phyloP scores from a whole-genome alignment of 768 basidiomycete genomes.

The Serendipita sp. region DNA sequence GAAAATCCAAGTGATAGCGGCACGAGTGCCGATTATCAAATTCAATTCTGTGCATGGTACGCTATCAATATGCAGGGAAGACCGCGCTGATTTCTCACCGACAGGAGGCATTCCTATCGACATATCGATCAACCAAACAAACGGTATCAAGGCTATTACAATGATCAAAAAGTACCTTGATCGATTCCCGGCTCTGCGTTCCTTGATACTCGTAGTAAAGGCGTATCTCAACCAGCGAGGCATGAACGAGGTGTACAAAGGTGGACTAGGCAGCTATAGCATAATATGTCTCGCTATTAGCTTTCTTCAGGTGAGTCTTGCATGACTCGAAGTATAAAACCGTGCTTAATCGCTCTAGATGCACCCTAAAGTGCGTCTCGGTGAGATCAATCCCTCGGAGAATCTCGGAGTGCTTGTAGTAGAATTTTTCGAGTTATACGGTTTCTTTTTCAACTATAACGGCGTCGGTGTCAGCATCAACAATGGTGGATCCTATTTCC shows the following conservation, averaged over 20 bases:
- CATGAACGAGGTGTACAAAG: slow-evolving; percentile 97
- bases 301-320: slow-evolving; percentile 61
- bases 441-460: slow-evolving; percentile 78
- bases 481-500: slow-evolving; percentile 79
- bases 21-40: slow-evolving; percentile 94
- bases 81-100: neutral
- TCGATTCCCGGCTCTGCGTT: slow-evolving; percentile 62
- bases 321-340: neutral
- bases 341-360: slow-evolving; percentile 30
- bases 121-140: slow-evolving; percentile 82
- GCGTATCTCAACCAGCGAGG: slow-evolving; percentile 74
- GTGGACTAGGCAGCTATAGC: slow-evolving; percentile 86
- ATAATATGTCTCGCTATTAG: slow-evolving; percentile 86
- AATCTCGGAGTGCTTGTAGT: slow-evolving; percentile 90
- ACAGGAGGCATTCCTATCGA: slow-evolving; percentile 73
- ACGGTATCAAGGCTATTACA: slow-evolving; percentile 61
- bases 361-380: slow-evolving; percentile 84
- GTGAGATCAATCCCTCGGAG: slow-evolving; percentile 69
- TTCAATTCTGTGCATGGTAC: slow-evolving; percentile 61
- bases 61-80: slow-evolving; percentile 19
- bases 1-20: slow-evolving; percentile 75
- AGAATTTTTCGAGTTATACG: slow-evolving; percentile 97
- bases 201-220: slow-evolving; percentile 78
- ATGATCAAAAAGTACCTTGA: slow-evolving; percentile 69
- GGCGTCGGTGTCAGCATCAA: slow-evolving; percentile 79